These are phyloP conservation scores for Saccharomycopsis phalli DNA, from an alignment of 1,139 yeast species.

Conservation along the genomic window DNA sequence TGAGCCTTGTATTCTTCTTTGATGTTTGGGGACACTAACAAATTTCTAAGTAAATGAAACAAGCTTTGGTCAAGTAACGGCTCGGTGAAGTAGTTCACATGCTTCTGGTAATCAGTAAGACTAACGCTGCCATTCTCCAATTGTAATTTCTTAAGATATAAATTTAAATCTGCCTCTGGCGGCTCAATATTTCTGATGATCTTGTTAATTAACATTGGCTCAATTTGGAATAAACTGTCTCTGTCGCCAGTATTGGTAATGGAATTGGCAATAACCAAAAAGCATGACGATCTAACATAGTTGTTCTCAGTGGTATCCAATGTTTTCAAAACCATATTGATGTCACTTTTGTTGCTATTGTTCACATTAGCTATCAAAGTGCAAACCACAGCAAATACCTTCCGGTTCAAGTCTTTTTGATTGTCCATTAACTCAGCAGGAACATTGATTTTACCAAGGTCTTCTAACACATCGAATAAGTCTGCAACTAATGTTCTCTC, in stretches of 20 bases:
- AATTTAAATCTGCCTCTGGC: background rate
- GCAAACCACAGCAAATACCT: conserved; percentile 16
- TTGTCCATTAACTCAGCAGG: background rate
- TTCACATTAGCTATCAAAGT: conserved; percentile 10
- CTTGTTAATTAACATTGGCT: conserved; percentile 21
- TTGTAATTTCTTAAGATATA: background rate
- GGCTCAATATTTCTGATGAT: conserved; percentile 8
- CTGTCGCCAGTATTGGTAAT: conserved; percentile 22
- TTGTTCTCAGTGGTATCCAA: conserved; percentile 19
- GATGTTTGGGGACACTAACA: conserved; percentile 5
- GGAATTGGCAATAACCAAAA: conserved; percentile 25
- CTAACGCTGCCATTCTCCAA: background rate
- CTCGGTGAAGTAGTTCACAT: conserved; percentile 16
- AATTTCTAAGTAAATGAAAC: conserved; percentile 17
- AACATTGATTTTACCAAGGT: background rate
- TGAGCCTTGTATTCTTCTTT: background rate
- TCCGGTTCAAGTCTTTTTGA: conserved; percentile 13
- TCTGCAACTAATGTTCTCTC: conserved; percentile 1
- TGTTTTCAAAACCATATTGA: conserved; percentile 2
- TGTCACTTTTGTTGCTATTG: conserved; percentile 6
- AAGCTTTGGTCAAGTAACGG: conserved; percentile 18
- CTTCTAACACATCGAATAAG: conserved; percentile 6
- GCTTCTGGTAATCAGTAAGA: conserved; percentile 1
- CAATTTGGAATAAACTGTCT: conserved; percentile 18
- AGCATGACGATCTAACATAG: conserved; percentile 23